Base-by-base conservation (phyloP, 2,329 filamentous ascomycete genomes). In the Cercospora sp. region DNA sequence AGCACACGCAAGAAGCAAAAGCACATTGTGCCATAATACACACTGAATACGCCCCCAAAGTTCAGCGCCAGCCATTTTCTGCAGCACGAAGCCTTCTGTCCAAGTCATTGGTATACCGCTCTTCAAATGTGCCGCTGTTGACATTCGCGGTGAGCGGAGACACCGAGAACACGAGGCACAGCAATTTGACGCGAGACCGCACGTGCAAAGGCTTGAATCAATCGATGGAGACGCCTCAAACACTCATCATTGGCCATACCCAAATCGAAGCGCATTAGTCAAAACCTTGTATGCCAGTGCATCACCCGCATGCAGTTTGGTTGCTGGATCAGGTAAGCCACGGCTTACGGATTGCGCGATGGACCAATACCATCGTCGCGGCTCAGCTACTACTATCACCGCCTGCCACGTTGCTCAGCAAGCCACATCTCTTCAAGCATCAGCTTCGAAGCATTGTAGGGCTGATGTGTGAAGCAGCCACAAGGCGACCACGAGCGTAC, bases 401-500 rank as follows among this genome's bases (percentile, higher is more conserved):
- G 28, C 23, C 61, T 63, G 61, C 61, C 61, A 63, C 61, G 61
- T 63, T 55, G 23, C 30, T 63, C 45, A 63, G 61, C 61, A 55
- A 55, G 61, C 61, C 61, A 55, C 61, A 26, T 20, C 16, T n/a
- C 16, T 13, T n/a, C 48, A 36, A 33, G 20, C 45, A 28, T 36
- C 48, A 36, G 28, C 45, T 53, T 30, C 61, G 48, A 63, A 20
- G 45, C 61, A 20, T 36, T 39, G 61, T 63, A 63, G 45, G 61
- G 61, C 61, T 63, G 61, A 63, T 33, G 3, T 51, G 26, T 31
- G 42, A 0, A 57, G 28, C 42, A 53, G 61, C 61, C 61, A 63
- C 61, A 63, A 63, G 61, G 61, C 61, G 45, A 63, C 61, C 45
- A 63, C 61, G 61, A 63, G 31, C 28, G 61, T 28, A 55, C 61